A percentile compares a stretch with the other conserved stretches of the same genome.
These are phyloP conservation scores for Salisapilia sapeloensis DNA, from an alignment of 352 stramenopile species.

Conservation along the genomic window DNA sequence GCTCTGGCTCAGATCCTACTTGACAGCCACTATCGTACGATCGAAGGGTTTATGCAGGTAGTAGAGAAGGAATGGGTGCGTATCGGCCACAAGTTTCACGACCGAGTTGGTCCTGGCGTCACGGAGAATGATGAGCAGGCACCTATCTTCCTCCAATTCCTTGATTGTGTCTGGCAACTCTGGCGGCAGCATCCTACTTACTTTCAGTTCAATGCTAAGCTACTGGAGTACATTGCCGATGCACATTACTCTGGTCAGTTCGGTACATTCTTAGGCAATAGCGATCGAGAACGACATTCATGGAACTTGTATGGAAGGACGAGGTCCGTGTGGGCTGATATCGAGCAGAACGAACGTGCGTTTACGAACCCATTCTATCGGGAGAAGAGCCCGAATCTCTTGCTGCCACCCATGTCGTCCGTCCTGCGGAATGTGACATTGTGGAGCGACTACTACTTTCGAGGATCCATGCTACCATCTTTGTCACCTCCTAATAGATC, in stretches of 20 bases:
- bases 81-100: constrained; percentile 80
- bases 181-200: constrained; percentile 57
- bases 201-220: constrained; percentile 69
- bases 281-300: constrained; percentile 44
- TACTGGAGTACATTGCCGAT: constrained; percentile 60
- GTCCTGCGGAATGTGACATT: constrained; percentile 58
- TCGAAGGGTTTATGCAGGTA: constrained; percentile 63
- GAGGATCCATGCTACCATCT: constrained; percentile 21
- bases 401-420: constrained; percentile 32
- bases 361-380: constrained; percentile 69
- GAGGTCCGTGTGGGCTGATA: constrained; percentile 45
- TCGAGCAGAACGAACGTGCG: constrained; percentile 19
- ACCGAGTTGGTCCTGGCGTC: constrained; percentile 53
- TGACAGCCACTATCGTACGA: constrained; percentile 73
- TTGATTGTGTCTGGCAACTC: constrained; percentile 82
- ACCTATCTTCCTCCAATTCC: constrained; percentile 81
- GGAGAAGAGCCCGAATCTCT: constrained; percentile 15
- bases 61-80: constrained; percentile 79
- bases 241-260: constrained; percentile 55
- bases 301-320: constrained; percentile 37
- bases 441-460: constrained; percentile 73
- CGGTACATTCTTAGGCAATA: constrained; percentile 81
- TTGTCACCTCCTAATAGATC: constrained; percentile 20
- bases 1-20: constrained; percentile 77
- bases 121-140: constrained; percentile 66